Evolutionary conservation across 2,329 filamentous ascomycete species (phyloP), one percentile per base, ranked within the genome.

Genomic region (Fonsecaea pedrosoi): DNA sequence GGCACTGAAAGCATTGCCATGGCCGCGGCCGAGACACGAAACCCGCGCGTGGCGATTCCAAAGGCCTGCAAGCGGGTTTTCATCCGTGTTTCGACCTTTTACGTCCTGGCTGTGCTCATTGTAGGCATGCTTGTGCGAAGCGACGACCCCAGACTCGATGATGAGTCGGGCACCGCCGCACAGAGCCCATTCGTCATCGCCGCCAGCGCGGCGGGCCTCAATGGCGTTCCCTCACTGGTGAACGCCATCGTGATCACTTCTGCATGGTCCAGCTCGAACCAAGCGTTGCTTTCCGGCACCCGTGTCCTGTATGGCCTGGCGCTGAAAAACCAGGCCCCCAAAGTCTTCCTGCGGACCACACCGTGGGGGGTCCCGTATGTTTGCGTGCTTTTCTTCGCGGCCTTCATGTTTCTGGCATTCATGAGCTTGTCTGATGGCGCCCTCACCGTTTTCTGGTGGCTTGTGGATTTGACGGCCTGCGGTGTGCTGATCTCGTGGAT

Each of bases 401-500:
- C 69, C 8, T 72, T 73, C 64, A 73, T 73, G 71, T 72, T 73
- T 54, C 64, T 72, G 18, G 65, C 70, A 6, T 72, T 73, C 55
- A 73, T 73, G 71, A 72, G 71, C 71, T 73, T 73, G 34, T 73
- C 71, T 18, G 64, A 80, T 32, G 80, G 82, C 15, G 87, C 87
- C 0, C 77, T 89, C 71, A 88, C 84, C 0, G 88, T 89, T 4
- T 90, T 90, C 71, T 88, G 82, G 76, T 90, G 87, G 87, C 79
- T 90, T 9, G 82, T 89, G 12, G 80, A 86, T 60, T 74, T 90
- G 48, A 89, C 87, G 0, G 83, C 87, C 0, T 86, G 85, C 4
- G 87, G 87, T 7, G 87, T 89, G 2, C 74, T 91, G 54, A 81
- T 90, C 6, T 87, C 85, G 1, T 91, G 89, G 89, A 84, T 82